Evolutionary conservation across 257 asterid genomes (phyloP).

Genomic region (Eucommia ulmoides): DNA sequence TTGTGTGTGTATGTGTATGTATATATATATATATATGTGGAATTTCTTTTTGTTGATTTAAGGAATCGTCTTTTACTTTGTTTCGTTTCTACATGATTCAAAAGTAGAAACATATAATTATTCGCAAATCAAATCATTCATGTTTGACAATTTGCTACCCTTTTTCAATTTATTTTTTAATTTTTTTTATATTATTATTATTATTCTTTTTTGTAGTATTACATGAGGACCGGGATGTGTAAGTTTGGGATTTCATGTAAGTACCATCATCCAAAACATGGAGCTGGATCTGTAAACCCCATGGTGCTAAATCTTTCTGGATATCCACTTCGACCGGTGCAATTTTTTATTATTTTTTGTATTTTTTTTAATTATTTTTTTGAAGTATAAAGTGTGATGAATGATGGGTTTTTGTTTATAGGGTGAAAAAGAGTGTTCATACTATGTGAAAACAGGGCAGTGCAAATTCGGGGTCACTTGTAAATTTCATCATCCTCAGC

Average conservation of each 20-base stretch:
- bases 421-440: slow-evolving; percentile 95
- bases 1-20: too few species aligned
- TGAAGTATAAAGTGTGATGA: slow-evolving; percentile 11
- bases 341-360: slow-evolving; percentile 13
- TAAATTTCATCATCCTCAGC: slow-evolving; percentile 96
- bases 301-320: slow-evolving; percentile 52
- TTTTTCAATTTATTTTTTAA: neutral
- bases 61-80: too few species aligned
- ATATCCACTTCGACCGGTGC: slow-evolving; percentile 82
- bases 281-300: slow-evolving; percentile 55
- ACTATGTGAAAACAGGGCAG: slow-evolving; percentile 73
- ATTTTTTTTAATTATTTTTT: slow-evolving; percentile 9
- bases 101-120: too few species aligned
- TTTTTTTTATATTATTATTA: neutral
- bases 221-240: slow-evolving; percentile 85
- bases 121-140: too few species aligned
- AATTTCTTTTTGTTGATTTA: too few species aligned
- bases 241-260: slow-evolving; percentile 92
- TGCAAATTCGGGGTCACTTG: slow-evolving; percentile 92
- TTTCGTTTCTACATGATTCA: too few species aligned
- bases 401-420: slow-evolving; percentile 20
- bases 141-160: neutral
- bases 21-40: too few species aligned
- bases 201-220: slow-evolving; percentile 45
- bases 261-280: slow-evolving; percentile 88